These are phyloP conservation scores for Vitis hybrid DNA, from an alignment of 177 flowering plant species.

Conservation along the genomic window DNA sequence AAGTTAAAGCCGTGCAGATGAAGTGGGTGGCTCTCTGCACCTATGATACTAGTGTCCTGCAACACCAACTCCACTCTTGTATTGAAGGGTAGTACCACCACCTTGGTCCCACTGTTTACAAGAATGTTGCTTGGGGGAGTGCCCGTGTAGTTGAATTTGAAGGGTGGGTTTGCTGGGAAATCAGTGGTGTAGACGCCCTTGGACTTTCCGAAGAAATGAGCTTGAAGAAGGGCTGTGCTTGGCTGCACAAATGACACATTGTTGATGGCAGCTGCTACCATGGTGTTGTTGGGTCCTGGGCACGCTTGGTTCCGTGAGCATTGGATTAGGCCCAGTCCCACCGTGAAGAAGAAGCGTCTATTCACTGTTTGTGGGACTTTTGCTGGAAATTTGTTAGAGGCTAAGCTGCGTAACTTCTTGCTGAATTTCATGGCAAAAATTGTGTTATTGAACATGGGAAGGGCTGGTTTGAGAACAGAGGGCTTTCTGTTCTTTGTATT, in stretches of 20 bases:
- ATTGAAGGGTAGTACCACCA: slow-evolving; percentile 36
- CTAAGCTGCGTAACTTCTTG: slow-evolving; percentile 34
- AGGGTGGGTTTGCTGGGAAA: slow-evolving; percentile 38
- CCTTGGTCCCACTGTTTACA: slow-evolving; percentile 40
- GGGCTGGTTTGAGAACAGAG: slow-evolving; percentile 31
- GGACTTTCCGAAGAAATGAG: slow-evolving; percentile 31
- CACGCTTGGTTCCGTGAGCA: slow-evolving; percentile 37
- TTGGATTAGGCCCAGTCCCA: slow-evolving; percentile 38
- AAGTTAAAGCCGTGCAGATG: slow-evolving; percentile 55
- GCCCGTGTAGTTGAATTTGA: slow-evolving; percentile 50
- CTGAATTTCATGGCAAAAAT: slow-evolving; percentile 21
- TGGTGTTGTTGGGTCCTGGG: slow-evolving; percentile 45
- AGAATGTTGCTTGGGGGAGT: slow-evolving; percentile 36
- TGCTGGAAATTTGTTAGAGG: slow-evolving; percentile 34
- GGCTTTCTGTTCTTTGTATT: slow-evolving; percentile 10
- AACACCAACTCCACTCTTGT: slow-evolving; percentile 45
- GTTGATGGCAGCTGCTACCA: slow-evolving; percentile 36
- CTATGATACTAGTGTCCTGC: slow-evolving; percentile 53
- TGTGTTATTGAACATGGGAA: slow-evolving; percentile 38
- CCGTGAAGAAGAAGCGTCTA: slow-evolving; percentile 42
- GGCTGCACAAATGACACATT: slow-evolving; percentile 45
- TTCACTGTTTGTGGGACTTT: slow-evolving; percentile 42
- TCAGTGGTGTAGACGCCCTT: slow-evolving; percentile 40
- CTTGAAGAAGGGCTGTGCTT: slow-evolving; percentile 37
- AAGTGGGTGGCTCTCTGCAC: slow-evolving; percentile 53